A percentile compares a stretch with the other conserved stretches of the same genome.
phyloP scores from a whole-genome alignment of 345 rosid genomes.

The Sisymbrium altissimum region DNA sequence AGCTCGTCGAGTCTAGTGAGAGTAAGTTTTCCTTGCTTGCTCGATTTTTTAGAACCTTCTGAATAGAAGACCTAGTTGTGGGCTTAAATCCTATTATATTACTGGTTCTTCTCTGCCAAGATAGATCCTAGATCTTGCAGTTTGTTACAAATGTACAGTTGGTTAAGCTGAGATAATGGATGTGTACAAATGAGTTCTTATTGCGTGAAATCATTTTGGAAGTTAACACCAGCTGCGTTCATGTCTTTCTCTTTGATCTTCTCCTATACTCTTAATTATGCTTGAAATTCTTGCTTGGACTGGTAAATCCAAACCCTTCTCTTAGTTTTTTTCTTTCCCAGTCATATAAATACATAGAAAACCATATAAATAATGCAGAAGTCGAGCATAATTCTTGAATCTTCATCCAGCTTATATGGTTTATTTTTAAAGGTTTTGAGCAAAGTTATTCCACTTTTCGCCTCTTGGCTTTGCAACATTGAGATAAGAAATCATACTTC shows the following conservation, averaged over 20 bases:
- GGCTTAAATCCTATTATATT: conserved; percentile 7
- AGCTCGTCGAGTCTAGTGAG: conserved; percentile 22
- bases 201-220: conserved; percentile 25
- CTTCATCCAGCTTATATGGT: conserved; percentile 7
- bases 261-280: background rate
- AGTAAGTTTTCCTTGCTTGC: conserved; percentile 32
- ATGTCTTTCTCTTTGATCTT: background rate
- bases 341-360: conserved; percentile 1
- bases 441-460: conserved; percentile 12
- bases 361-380: conserved; percentile 13
- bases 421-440: conserved; percentile 10
- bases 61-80: conserved; percentile 30
- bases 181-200: conserved; percentile 31
- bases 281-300: conserved; percentile 1
- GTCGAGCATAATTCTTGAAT: background rate
- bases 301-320: background rate
- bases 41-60: conserved; percentile 20
- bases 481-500: conserved; percentile 6
- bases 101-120: conserved; percentile 33
- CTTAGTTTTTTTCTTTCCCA: background rate
- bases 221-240: conserved; percentile 20
- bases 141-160: conserved; percentile 35
- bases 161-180: conserved; percentile 35
- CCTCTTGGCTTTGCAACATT: conserved; percentile 19
- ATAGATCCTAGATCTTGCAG: conserved; percentile 33